Evolutionary conservation across 352 stramenopile genomes (phyloP).

Genomic region (Globisporangium radiosum): DNA sequence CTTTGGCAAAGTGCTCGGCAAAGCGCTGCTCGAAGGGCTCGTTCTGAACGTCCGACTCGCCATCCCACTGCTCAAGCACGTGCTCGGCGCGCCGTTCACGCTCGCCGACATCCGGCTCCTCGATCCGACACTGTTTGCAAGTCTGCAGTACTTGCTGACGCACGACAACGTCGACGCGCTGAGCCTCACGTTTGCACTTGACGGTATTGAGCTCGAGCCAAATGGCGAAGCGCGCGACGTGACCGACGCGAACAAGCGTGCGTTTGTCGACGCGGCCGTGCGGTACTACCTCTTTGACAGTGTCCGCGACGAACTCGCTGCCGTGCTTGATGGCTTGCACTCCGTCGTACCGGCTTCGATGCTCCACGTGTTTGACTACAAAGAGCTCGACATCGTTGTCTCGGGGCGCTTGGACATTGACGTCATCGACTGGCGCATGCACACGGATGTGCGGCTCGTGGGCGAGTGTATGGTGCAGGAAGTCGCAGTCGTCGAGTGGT

Average conservation of each 20-base stretch:
- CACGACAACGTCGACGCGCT: conserved; percentile 46
- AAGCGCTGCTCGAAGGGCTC: conserved; percentile 65
- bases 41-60: conserved; percentile 62
- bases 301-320: conserved; percentile 84
- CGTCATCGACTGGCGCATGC: conserved; percentile 76
- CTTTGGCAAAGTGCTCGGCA: conserved; percentile 60
- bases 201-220: conserved; percentile 55
- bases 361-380: conserved; percentile 97
- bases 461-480: conserved; percentile 25
- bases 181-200: conserved; percentile 57
- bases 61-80: conserved; percentile 60
- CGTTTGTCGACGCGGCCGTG: conserved; percentile 90
- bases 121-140: conserved; percentile 68
- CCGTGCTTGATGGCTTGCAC: conserved; percentile 83
- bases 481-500: conserved; percentile 56
- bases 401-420: conserved; percentile 78
- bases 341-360: conserved; percentile 94
- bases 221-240: conserved; percentile 57
- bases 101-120: conserved; percentile 55
- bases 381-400: conserved; percentile 90
- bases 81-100: conserved; percentile 52
- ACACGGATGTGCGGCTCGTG: conserved; percentile 53
- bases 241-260: conserved; percentile 92
- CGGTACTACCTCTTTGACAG: conserved; percentile 95
- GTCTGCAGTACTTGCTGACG: conserved; percentile 54